These are phyloP conservation scores for Dictyophora rubrovolvata DNA, from an alignment of 768 basidiomycete species.

Conservation along the genomic window DNA sequence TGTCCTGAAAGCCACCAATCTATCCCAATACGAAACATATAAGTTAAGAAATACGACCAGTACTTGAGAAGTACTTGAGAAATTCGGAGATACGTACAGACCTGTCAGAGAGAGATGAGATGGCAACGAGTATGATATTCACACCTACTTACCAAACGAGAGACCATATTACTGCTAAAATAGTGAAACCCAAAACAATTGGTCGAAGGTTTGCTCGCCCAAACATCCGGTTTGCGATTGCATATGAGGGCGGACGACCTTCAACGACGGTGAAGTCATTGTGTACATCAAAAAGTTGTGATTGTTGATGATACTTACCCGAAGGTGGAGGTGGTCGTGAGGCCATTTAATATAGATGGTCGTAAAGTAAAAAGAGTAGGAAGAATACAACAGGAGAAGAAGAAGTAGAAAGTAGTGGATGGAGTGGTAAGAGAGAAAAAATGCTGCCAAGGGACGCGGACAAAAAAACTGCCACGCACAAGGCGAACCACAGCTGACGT, in stretches of 20 bases:
- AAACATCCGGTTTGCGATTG: conserved; percentile 4
- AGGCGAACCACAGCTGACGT: too few species aligned
- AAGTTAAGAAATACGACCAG: not conserved
- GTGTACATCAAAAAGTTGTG: too few species aligned
- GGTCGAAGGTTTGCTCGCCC: conserved; percentile 6
- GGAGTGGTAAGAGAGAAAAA: not conserved
- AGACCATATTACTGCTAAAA: conserved; percentile 3
- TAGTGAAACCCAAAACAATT: not conserved
- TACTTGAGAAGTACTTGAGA: not conserved
- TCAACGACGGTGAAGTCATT: not conserved
- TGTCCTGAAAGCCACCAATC: conserved; percentile 7
- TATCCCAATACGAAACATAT: not conserved
- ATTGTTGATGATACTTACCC: conserved; percentile 2
- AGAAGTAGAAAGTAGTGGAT: not conserved
- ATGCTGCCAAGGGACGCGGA: not conserved
- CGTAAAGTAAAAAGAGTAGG: not conserved
- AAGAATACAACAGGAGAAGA: not conserved
- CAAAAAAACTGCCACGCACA: too few species aligned
- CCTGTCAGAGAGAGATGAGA: not conserved
- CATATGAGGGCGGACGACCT: conserved; percentile 7
- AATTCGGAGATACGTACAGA: not conserved
- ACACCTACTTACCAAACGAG: conserved; percentile 1
- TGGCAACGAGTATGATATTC: not conserved
- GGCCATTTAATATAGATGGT: not conserved
- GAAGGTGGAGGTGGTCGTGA: conserved; percentile 7